Percentiles rank a stretch among this genome's conserved stretches.
Evolutionary conservation across 2,329 filamentous ascomycete genomes (phyloP).

Genomic region (Colletotrichum lini): DNA sequence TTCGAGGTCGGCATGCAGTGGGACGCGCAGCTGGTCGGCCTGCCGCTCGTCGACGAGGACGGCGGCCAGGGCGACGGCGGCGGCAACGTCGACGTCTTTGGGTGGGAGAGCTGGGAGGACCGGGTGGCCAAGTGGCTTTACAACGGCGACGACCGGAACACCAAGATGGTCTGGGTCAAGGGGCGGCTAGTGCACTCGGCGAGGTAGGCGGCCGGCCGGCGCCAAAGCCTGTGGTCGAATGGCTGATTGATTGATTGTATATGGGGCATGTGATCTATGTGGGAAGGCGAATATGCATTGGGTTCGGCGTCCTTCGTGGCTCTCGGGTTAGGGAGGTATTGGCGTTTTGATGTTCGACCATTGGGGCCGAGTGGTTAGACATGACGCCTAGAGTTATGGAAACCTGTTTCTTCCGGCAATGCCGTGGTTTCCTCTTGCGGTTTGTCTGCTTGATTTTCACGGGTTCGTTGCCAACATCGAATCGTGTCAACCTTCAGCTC

Average conservation of each 20-base stretch:
- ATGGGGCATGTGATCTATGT: too few species aligned
- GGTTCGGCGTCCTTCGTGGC: not conserved
- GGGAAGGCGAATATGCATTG: not conserved
- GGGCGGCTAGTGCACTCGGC: conserved; percentile 83
- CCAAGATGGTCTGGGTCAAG: conserved; percentile 88
- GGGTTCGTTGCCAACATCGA: not conserved
- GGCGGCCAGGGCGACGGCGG: conserved; percentile 63
- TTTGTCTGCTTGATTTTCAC: too few species aligned
- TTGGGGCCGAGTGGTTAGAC: not conserved
- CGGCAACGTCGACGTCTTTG: conserved; percentile 85
- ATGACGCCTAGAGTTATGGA: not conserved
- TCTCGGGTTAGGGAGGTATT: not conserved
- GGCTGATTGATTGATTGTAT: not conserved
- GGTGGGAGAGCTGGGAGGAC: conserved; percentile 91
- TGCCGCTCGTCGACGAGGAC: conserved; percentile 66
- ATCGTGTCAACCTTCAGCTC: too few species aligned
- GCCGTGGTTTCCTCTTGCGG: too few species aligned
- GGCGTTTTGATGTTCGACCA: not conserved
- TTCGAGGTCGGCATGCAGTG: conserved; percentile 91
- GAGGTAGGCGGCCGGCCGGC: conserved; percentile 19
- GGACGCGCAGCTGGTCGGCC: conserved; percentile 87
- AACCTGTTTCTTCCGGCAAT: not conserved
- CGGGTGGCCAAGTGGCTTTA: conserved; percentile 94
- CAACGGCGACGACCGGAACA: conserved; percentile 93
- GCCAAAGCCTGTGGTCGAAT: not conserved